Percentiles rank a stretch among this genome's conserved stretches.
Conservation (phyloP, 108 stramenopile species). For the Fistulifera pelliculosa region DNA sequence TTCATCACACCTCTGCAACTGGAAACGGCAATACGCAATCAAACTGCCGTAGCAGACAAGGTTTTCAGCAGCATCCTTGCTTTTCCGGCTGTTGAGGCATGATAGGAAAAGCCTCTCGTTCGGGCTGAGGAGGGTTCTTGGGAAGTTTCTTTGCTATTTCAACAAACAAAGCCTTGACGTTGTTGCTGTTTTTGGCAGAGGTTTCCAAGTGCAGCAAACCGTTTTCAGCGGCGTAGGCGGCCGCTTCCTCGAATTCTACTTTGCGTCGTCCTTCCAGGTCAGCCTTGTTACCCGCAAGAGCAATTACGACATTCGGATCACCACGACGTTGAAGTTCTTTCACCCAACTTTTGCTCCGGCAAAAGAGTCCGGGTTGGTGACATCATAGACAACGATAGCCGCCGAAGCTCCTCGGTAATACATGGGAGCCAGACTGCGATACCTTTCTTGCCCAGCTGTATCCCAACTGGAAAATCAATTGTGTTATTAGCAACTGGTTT, state of each 20-base stretch:
- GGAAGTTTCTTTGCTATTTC: constrained; percentile 93
- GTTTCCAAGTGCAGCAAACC: constrained; percentile 94
- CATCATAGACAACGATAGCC: constrained; percentile 87
- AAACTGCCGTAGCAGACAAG: too few species aligned
- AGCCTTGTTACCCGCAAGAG: constrained; percentile 94
- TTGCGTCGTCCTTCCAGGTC: constrained; percentile 82
- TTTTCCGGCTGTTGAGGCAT: constrained; percentile 64
- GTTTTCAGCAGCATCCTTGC: constrained; percentile 77
- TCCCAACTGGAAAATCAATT: constrained; percentile 44
- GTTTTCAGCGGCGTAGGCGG: constrained; percentile 89
- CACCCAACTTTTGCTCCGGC: constrained; percentile 98
- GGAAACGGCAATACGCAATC: too few species aligned
- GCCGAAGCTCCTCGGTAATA: constrained; percentile 78
- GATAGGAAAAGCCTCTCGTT: constrained; percentile 92
- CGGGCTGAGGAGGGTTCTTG: constrained; percentile 78
- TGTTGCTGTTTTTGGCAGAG: constrained; percentile 91
- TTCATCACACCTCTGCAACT: too few species aligned
- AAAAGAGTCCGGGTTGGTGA: constrained; percentile 94
- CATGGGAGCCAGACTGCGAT: constrained; percentile 95
- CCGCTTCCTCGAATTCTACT: constrained; percentile 88
- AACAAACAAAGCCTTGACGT: constrained; percentile 85
- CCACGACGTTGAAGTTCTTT: constrained; percentile 97
- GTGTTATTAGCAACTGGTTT: not conserved
- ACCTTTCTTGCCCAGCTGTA: constrained; percentile 94
- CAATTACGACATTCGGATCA: constrained; percentile 96